A percentile compares a stretch with the other conserved stretches of the same genome.
phyloP scores from a whole-genome alignment of 1,139 yeast species.

The Taphrina pruni region DNA sequence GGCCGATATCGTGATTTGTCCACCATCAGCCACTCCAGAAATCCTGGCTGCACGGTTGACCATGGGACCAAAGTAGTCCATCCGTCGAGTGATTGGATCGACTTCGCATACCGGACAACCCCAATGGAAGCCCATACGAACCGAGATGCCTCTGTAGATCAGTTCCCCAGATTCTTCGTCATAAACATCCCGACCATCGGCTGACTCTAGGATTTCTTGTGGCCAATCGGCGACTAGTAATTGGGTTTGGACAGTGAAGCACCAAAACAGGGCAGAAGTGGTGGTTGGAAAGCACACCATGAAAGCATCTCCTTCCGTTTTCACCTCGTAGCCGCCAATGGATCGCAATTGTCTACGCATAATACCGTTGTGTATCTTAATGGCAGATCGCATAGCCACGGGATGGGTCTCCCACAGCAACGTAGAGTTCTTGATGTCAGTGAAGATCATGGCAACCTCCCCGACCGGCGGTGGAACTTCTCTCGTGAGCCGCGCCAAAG shows the following conservation, averaged over 20 bases:
- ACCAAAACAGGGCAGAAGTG: constrained; percentile 88
- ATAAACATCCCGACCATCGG: constrained; percentile 82
- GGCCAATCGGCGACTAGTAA: constrained; percentile 93
- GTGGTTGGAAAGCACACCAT: constrained; percentile 98
- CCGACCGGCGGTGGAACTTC: constrained; percentile 97
- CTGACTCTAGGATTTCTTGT: constrained; percentile 80
- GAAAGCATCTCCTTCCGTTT: constrained; percentile 99
- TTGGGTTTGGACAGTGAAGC: constrained; percentile 88
- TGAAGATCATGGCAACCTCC: constrained; percentile 90
- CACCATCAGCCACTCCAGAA: constrained; percentile 95
- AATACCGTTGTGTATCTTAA: constrained; percentile 86
- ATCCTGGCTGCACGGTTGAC: constrained; percentile 94
- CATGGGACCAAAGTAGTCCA: constrained; percentile 99
- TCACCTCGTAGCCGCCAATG: constrained; percentile 96
- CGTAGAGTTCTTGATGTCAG: constrained; percentile 95
- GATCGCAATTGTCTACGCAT: constrained; percentile 93
- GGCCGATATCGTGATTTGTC: constrained; percentile 86
- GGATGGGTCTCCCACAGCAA: constrained; percentile 92
- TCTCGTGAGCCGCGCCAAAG: constrained; percentile 41
- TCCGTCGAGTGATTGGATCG: constrained; percentile 91
- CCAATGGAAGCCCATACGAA: constrained; percentile 98
- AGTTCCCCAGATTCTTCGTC: constrained; percentile 65
- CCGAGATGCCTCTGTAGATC: constrained; percentile 86
- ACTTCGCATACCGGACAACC: constrained; percentile 96
- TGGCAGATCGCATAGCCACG: constrained; percentile 94